phyloP scores from a whole-genome alignment of 108 stramenopile species.

The Cyclotella cryptica region DNA sequence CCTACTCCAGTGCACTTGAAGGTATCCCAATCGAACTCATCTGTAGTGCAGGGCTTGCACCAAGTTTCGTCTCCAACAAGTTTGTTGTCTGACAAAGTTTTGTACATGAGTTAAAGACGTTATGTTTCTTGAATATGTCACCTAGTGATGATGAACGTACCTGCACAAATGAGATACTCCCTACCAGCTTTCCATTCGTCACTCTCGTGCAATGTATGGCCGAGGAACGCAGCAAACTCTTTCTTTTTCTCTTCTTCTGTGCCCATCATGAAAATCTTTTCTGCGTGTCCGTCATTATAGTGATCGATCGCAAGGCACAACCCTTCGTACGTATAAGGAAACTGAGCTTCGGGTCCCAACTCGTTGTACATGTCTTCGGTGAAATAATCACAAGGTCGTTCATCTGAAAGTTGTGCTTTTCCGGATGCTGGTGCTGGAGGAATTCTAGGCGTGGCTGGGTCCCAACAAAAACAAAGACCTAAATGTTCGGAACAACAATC shows the following conservation, averaged over 20 bases:
- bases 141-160: neutral
- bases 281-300: constrained; percentile 52
- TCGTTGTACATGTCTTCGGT: constrained; percentile 38
- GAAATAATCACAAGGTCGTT: constrained; percentile 51
- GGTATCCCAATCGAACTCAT: constrained; percentile 51
- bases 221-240: constrained; percentile 46
- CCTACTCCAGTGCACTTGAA: constrained; percentile 48
- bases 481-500: neutral
- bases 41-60: constrained; percentile 52
- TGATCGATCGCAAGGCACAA: constrained; percentile 48
- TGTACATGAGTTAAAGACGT: neutral
- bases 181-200: constrained; percentile 50
- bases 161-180: constrained; percentile 53
- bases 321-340: constrained; percentile 52
- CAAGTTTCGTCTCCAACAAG: constrained; percentile 38
- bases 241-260: constrained; percentile 39
- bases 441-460: constrained; percentile 39
- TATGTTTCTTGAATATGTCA: neutral
- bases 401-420: constrained; percentile 37
- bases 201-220: constrained; percentile 47
- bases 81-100: constrained; percentile 17
- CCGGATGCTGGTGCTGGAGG: constrained; percentile 51
- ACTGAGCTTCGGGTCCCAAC: constrained; percentile 39
- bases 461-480: constrained; percentile 52
- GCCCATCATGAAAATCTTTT: constrained; percentile 58